Base-by-base conservation (phyloP, 2,329 filamentous ascomycete genomes). In the Purpureocillium lavendulum region DNA sequence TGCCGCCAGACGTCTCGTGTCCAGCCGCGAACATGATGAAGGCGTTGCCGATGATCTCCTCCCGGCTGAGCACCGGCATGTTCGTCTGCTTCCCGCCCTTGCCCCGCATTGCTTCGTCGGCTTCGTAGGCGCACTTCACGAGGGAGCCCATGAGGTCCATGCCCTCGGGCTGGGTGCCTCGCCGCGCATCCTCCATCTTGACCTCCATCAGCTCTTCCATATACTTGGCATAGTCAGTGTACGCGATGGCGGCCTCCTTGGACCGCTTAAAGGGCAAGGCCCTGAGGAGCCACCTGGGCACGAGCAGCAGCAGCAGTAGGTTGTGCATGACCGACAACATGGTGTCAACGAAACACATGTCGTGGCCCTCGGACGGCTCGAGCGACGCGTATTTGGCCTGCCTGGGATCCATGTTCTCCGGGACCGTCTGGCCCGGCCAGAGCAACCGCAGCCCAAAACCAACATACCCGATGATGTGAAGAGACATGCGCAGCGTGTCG, bases 1-100 rank as follows among this genome's bases (percentile, higher is more conserved):
- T 73, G 57, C 85, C 87, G 35, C 84, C 84, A 2, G 84, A 84
- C 2, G 85, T 89, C 59, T 92, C 86, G 59, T 92, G 84, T 11
- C 86, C 86, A 1, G 86, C 85, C 2, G 89, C 67, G 44, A 76
- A 69, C 60, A 80, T 77, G 49, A 81, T 66, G 45, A 82, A 82
- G 15, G 82, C 77, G 53, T 88, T 88, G 37, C 83, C 82, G 21
- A 84, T 63, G 42, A 89, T 81, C 40, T 88, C 82, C 4, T 70
- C 69, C 45, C 80, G 74, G 5, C 62, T 68, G n/a, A 83, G 58
- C 14, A 59, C 56, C 6, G 54, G 45, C 43, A 57, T 58, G 5
- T 39, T 37, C 14, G 36, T 26, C 43, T 29, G 40, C 30, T 11
- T 35, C 37, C 30, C 18, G 21, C 45, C 56, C 49, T 16, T 52